A percentile compares a stretch with the other conserved stretches of the same genome.
phyloP scores from a whole-genome alignment of 2,329 filamentous ascomycete species.

The Verticillium tricorpus region DNA sequence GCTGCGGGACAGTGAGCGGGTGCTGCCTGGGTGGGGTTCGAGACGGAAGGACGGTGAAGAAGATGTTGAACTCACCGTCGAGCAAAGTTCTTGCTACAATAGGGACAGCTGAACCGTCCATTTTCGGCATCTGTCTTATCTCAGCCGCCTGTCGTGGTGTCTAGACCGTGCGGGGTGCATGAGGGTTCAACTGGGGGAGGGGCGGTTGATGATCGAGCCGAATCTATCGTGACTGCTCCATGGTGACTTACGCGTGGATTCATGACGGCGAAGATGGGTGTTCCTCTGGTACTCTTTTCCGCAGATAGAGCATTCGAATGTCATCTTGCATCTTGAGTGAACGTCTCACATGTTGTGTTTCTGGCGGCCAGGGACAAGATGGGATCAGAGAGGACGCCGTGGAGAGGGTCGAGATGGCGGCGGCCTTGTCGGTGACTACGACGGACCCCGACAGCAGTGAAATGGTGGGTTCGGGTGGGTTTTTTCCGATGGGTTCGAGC shows the following conservation, averaged over 20 bases:
- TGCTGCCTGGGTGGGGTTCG: not conserved
- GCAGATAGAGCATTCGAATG: constrained; percentile 14
- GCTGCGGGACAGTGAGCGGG: constrained; percentile 3
- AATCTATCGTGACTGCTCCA: not conserved
- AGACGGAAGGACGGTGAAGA: not conserved
- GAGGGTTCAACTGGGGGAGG: not conserved
- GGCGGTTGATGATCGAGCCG: not conserved
- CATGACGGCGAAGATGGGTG: constrained; percentile 20
- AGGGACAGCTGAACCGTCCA: constrained; percentile 12
- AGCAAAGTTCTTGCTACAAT: constrained; percentile 15
- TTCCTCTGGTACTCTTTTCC: constrained; percentile 20
- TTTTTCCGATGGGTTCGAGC: not conserved
- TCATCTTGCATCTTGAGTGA: constrained; percentile 1
- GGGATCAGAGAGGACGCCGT: not conserved
- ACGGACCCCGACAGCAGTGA: not conserved
- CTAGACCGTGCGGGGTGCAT: not conserved
- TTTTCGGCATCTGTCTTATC: constrained; percentile 5
- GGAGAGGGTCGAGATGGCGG: not conserved
- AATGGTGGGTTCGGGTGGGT: not conserved
- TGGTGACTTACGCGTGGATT: constrained; percentile 18
- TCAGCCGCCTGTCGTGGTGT: not conserved
- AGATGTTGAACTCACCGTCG: constrained; percentile 11
- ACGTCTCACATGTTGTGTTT: not conserved
- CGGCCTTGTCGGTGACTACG: not conserved
- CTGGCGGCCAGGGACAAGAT: not conserved